Conservation (phyloP, 2,329 filamentous ascomycete species). For the Harringtonia aguacate region DNA sequence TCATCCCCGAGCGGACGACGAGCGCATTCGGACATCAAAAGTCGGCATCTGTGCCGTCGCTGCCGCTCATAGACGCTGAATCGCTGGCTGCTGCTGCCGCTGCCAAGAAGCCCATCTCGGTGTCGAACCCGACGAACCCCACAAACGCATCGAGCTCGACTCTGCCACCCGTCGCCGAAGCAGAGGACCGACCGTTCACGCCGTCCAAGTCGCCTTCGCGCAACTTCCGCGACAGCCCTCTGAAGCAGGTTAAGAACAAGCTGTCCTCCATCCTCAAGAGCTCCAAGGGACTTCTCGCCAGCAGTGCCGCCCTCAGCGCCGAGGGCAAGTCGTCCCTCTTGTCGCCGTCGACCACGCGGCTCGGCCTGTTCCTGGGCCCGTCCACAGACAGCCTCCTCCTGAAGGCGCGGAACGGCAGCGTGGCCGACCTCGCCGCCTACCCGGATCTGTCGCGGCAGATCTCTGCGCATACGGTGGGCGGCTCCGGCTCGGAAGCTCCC, state of each 20-base stretch:
- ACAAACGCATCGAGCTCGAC: conserved; percentile 11
- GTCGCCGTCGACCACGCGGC: conserved; percentile 39
- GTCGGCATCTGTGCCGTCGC: conserved; percentile 50
- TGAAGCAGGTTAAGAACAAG: conserved; percentile 89
- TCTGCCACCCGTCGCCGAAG: conserved; percentile 36
- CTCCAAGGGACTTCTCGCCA: conserved; percentile 77
- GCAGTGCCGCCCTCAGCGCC: conserved; percentile 54
- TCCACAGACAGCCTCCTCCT: conserved; percentile 38
- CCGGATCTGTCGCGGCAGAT: conserved; percentile 32
- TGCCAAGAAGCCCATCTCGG: conserved; percentile 50
- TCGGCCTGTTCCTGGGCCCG: conserved; percentile 30
- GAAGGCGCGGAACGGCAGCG: conserved; percentile 14
- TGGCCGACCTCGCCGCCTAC: conserved; percentile 28
- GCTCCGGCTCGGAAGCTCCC: not conserved
- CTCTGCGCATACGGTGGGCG: not conserved
- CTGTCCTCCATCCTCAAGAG: conserved; percentile 84
- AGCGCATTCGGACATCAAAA: conserved; percentile 41
- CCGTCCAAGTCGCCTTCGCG: conserved; percentile 46
- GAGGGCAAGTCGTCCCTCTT: conserved; percentile 49
- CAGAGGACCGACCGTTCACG: conserved; percentile 28
- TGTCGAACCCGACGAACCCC: conserved; percentile 40
- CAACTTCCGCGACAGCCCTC: conserved; percentile 57
- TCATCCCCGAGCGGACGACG: conserved; percentile 4
- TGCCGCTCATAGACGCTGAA: conserved; percentile 24
- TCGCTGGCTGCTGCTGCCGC: conserved; percentile 14